Evolutionary conservation across 2,329 filamentous ascomycete genomes (phyloP), one percentile per base, ranked within the genome.

Genomic region (Arthrobotrys entomopaga): DNA sequence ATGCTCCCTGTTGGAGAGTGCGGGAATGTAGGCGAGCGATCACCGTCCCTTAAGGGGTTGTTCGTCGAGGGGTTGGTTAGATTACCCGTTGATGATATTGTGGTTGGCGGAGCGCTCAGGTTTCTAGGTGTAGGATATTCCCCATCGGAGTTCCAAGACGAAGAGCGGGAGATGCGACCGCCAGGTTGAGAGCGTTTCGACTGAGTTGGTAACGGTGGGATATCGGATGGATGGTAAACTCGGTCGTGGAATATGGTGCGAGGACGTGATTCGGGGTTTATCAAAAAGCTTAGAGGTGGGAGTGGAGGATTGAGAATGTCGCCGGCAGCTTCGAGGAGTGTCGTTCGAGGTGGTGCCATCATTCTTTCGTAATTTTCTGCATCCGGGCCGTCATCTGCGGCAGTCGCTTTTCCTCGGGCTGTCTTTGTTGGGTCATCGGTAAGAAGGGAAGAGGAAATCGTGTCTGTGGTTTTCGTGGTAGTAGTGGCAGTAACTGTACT

Each of bases 191-290:
- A 34, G 8, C 58, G 56, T 22, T 73, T 73, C 5, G 65, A 22
- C 1, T 43, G 46, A 20, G 65, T 38, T 0, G 91, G 90, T 7
- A 93, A 91, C 0, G 90, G 88, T 0, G 95, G 95, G 40, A 99
- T 97, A 79, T 99, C 95, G 49, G 90, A 87, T 0, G 95, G 93
- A 79, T 97, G 92, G 80, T 99, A 99, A 15, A 99, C 87, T 10
- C 95, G 90, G 81, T 99, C 95, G 81, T 99, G 95, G 82, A 98
- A 98, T 73, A 99, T 99, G 0, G 94, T 94, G 53, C 92, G 88
- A 0, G 92, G 89, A 15, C 95, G 89, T 58, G 88, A 90, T 0
- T 89, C 86, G 6, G 95, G 94, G 78, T 98, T 91, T 59, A 93
- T 87, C 42, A 99, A 84, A 81, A 92, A 99, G 50, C 93, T 89